phyloP scores from a whole-genome alignment of 2,329 filamentous ascomycete species.

The Nothopassalora personata region DNA sequence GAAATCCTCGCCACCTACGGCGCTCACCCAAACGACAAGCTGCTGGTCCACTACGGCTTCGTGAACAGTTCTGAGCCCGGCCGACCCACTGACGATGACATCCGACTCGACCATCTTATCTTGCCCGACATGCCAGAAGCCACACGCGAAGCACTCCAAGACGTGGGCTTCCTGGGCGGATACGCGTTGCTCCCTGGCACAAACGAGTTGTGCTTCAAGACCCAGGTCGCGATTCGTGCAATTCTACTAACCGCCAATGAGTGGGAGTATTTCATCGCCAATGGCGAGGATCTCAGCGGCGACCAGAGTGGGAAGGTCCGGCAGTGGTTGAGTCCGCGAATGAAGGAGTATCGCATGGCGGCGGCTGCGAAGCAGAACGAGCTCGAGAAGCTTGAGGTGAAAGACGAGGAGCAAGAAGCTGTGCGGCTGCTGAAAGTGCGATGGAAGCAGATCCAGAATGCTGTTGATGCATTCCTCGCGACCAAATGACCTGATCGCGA shows the following conservation, averaged over 20 bases:
- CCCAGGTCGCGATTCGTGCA: slow-evolving; percentile 40
- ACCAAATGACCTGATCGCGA: background rate
- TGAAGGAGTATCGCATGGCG: slow-evolving; percentile 20
- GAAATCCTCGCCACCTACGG: slow-evolving; percentile 69
- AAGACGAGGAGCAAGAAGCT: slow-evolving; percentile 6
- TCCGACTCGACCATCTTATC: slow-evolving; percentile 40
- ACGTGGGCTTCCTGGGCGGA: slow-evolving; percentile 39
- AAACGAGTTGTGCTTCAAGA: slow-evolving; percentile 40
- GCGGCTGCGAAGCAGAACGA: slow-evolving; percentile 18
- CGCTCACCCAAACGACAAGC: slow-evolving; percentile 64
- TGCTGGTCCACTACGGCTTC: slow-evolving; percentile 63
- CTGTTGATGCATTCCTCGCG: background rate
- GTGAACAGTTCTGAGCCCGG: slow-evolving; percentile 25
- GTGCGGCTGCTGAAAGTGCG: slow-evolving; percentile 19
- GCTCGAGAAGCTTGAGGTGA: slow-evolving; percentile 5
- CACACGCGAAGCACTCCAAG: slow-evolving; percentile 36
- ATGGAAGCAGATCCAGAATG: slow-evolving; percentile 37
- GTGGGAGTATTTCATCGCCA: slow-evolving; percentile 36
- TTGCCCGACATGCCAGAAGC: slow-evolving; percentile 32
- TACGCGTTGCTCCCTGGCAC: slow-evolving; percentile 30
- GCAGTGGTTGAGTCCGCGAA: slow-evolving; percentile 19
- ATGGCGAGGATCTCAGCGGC: slow-evolving; percentile 29
- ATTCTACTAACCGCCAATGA: slow-evolving; percentile 32
- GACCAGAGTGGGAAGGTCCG: slow-evolving; percentile 26
- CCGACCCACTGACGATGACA: slow-evolving; percentile 32